phyloP scores from a whole-genome alignment of 2,329 filamentous ascomycete genomes.

The Neobulgaria alba region DNA sequence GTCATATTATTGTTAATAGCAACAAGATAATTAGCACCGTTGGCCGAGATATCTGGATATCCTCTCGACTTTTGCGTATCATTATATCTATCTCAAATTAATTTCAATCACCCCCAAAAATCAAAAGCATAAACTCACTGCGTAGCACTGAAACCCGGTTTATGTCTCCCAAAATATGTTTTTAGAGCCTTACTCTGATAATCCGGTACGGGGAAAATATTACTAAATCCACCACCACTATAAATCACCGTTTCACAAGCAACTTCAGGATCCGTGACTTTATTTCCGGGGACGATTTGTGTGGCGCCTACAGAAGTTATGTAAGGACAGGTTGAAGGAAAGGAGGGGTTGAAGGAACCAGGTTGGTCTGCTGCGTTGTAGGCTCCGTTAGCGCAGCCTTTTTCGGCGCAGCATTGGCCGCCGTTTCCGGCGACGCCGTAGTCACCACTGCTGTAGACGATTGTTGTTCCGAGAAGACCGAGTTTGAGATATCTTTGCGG shows the following conservation, averaged over 20 bases:
- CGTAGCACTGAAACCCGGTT: background rate
- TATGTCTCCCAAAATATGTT: background rate
- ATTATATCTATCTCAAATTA: too few relatives aligned
- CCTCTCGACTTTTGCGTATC: background rate
- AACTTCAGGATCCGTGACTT: conserved; percentile 4
- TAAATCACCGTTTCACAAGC: conserved; percentile 5
- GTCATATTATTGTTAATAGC: background rate
- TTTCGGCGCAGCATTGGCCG: too few relatives aligned
- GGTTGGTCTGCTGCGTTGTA: background rate
- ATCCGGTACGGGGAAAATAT: conserved; percentile 5
- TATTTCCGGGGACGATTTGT: conserved; percentile 1
- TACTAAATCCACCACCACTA: conserved; percentile 6
- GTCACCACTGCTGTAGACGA: conserved; percentile 6
- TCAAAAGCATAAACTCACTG: too few relatives aligned
- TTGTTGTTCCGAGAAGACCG: conserved; percentile 3
- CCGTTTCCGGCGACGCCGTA: conserved; percentile 11
- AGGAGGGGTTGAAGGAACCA: background rate
- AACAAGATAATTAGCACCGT: conserved; percentile 5
- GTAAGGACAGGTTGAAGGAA: conserved; percentile 2
- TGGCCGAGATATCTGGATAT: conserved; percentile 4
- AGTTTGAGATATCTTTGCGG: too few relatives aligned
- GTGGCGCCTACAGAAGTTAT: conserved; percentile 4
- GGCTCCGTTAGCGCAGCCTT: too few relatives aligned
- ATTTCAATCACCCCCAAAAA: too few relatives aligned
- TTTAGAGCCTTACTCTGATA: conserved; percentile 5